phyloP scores from a whole-genome alignment of 371 early-diverging fungal genomes.

The Mucor saturninus region DNA sequence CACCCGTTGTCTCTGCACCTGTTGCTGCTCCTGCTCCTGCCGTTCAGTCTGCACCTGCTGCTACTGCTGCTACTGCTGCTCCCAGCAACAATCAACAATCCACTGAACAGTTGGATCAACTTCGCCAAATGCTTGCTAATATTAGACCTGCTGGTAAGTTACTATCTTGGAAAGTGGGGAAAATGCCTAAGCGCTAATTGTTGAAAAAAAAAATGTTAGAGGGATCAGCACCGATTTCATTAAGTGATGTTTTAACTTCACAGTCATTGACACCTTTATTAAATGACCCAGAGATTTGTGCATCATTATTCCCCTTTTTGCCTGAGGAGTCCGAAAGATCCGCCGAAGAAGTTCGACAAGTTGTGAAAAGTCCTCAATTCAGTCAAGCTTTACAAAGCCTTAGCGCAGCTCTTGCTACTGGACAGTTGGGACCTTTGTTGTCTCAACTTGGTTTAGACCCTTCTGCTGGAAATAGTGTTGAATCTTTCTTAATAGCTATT shows the following conservation, averaged over 20 bases:
- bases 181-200: too few relatives aligned
- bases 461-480: constrained; percentile 68
- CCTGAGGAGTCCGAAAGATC: constrained; percentile 56
- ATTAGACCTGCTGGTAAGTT: constrained; percentile 9
- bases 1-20: constrained; percentile 3
- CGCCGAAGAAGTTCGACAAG: constrained; percentile 56
- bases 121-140: constrained; percentile 31
- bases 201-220: neutral
- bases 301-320: constrained; percentile 63
- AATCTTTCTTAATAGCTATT: constrained; percentile 67
- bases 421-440: constrained; percentile 71
- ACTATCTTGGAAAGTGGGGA: neutral
- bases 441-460: constrained; percentile 66
- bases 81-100: constrained; percentile 10
- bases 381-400: constrained; percentile 67
- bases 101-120: constrained; percentile 26
- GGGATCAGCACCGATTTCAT: constrained; percentile 15
- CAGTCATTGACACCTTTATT: constrained; percentile 59
- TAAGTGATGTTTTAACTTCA: constrained; percentile 56
- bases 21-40: constrained; percentile 1
- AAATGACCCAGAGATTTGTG: constrained; percentile 54
- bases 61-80: neutral
- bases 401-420: constrained; percentile 66
- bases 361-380: constrained; percentile 73
- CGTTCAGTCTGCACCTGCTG: neutral